Evolutionary conservation across 2,329 filamentous ascomycete species (phyloP).

Genomic region (Aspergillus sp.): DNA sequence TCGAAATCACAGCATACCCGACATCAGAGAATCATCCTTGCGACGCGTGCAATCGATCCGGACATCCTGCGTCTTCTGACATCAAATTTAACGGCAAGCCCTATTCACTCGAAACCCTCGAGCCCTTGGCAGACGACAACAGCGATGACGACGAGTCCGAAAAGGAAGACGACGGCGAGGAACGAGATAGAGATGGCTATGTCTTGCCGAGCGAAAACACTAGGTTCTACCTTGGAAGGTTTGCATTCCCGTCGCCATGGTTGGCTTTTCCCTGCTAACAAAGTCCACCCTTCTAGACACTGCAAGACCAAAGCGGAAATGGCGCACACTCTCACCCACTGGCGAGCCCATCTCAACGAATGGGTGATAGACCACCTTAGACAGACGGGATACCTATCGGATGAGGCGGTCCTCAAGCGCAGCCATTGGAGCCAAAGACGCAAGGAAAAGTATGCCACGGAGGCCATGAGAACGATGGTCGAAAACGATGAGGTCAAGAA

Average conservation of each 20-base stretch:
- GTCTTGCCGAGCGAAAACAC: slow-evolving; percentile 43
- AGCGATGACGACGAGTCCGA: slow-evolving; percentile 37
- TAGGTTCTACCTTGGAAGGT: slow-evolving; percentile 55
- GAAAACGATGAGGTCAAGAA: slow-evolving; percentile 55
- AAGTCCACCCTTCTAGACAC: slow-evolving; percentile 30
- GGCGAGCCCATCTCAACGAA: slow-evolving; percentile 71
- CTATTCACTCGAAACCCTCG: slow-evolving; percentile 64
- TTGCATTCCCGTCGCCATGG: slow-evolving; percentile 8
- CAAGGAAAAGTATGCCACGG: slow-evolving; percentile 58
- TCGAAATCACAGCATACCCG: slow-evolving; percentile 50
- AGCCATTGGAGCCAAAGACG: slow-evolving; percentile 61
- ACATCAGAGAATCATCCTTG: slow-evolving; percentile 52
- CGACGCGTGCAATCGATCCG: slow-evolving; percentile 67
- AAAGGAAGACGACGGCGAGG: slow-evolving; percentile 32
- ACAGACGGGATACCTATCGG: slow-evolving; percentile 55
- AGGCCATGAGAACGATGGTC: slow-evolving; percentile 65
- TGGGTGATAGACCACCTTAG: slow-evolving; percentile 65
- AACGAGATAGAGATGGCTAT: slow-evolving; percentile 45
- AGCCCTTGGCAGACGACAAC: slow-evolving; percentile 55
- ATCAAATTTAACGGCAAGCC: slow-evolving; percentile 63
- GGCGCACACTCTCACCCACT: slow-evolving; percentile 70
- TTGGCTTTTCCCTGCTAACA: not conserved
- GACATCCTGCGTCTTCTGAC: slow-evolving; percentile 65
- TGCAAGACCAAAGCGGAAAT: slow-evolving; percentile 66
- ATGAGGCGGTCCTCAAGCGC: slow-evolving; percentile 58